Base-by-base conservation (phyloP, 495 filamentous ascomycete species). In the Penicillium chermesinum region DNA sequence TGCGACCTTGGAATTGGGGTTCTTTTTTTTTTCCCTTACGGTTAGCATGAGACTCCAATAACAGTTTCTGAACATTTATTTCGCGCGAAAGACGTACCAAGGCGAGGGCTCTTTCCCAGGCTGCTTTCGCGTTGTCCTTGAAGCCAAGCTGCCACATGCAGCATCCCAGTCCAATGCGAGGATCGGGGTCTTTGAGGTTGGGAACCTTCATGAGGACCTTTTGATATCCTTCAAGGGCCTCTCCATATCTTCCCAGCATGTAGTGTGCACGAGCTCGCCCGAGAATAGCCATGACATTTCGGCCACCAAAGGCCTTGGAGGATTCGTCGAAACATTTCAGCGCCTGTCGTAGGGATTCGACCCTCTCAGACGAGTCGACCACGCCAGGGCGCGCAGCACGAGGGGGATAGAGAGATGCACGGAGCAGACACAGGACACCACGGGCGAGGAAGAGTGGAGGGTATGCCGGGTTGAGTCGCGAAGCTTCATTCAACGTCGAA, bases 91-190 rank as follows among this genome's bases (percentile, higher is more conserved):
- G 38, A 38, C 67, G 59, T 63, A 78, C 75, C 64, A 96, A 70
- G 58, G 93, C 83, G 18, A 98, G 64, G 12, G 86, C 79, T 52
- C 93, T 77, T 61, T 95, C 87, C 91, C 91, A 98, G 6, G 93
- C 89, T 18, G 70, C 67, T 57, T 86, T 88, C 10, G 94, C 94
- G 55, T 95, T 87, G 20, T 96, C 90, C 64, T 95, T 96, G 73
- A 84, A 86, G 15, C 89, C 89, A 10, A 97, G 75, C 59, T 91
- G 88, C 93, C 93, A 98, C 50, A 91, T 83, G 64, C 93, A 97
- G 64, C 90, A 91, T 16, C 93, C 93, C 54, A 98, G 85, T 38
- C 93, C 93, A 52, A 98, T 89, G 43, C 93, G 76, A 54, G 93
- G 94, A 64, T 98, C 93, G 3, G 93, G 93, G 57, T 98, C 94